These are phyloP conservation scores for Adansonia rubrostipa DNA, from an alignment of 441 rosid genomes.

Conservation along the genomic window DNA sequence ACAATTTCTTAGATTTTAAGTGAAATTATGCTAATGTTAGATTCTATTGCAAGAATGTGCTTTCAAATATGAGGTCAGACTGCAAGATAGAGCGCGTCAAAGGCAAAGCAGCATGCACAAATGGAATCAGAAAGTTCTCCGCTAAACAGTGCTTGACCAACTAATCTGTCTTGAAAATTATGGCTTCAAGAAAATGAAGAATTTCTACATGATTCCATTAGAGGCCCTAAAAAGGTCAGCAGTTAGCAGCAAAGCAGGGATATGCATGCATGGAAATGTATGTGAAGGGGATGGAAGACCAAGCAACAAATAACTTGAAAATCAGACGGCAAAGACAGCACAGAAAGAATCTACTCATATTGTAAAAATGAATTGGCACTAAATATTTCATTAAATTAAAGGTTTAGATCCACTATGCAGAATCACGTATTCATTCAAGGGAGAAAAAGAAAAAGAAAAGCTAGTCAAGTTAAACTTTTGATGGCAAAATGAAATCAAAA, in stretches of 20 bases:
- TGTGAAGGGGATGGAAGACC: background rate
- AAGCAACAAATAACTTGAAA: background rate
- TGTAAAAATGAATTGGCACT: background rate
- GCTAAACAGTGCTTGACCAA: background rate
- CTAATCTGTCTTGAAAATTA: background rate
- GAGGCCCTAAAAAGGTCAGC: background rate
- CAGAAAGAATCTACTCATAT: background rate
- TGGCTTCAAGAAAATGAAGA: background rate
- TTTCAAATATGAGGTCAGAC: background rate
- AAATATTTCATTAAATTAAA: background rate
- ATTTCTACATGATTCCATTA: background rate
- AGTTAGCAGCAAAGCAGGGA: background rate
- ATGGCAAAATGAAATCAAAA: too few relatives aligned
- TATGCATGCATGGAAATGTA: background rate
- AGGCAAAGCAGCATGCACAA: background rate
- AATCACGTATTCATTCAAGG: background rate
- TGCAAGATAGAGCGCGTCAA: background rate
- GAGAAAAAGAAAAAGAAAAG: background rate
- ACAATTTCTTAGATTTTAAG: background rate
- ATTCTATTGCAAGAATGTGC: background rate
- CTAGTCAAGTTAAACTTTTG: background rate
- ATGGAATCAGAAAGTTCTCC: background rate
- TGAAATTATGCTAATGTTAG: background rate
- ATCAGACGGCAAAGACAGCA: conserved; percentile 1
- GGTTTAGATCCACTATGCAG: background rate